phyloP scores from a whole-genome alignment of 176 grass and related monocot genomes.

The Ananas comosus region DNA sequence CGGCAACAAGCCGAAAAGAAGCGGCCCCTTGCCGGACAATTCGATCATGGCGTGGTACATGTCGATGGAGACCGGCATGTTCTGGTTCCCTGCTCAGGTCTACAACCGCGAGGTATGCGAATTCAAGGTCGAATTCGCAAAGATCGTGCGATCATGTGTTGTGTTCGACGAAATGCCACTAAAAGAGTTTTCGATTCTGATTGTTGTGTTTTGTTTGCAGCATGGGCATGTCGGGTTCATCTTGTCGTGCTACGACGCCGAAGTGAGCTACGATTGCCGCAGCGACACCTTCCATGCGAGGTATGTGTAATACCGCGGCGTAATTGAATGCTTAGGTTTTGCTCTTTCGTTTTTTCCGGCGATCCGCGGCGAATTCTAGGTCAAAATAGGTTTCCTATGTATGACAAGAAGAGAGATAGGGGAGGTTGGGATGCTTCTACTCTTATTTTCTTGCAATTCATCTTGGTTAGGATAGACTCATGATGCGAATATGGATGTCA shows the following conservation, averaged over 20 bases:
- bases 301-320: slow-evolving; percentile 12
- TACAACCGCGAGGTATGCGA: slow-evolving; percentile 91
- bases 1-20: slow-evolving; percentile 7
- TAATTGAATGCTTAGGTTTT: background rate
- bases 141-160: too few relatives aligned
- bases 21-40: slow-evolving; percentile 36
- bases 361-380: background rate
- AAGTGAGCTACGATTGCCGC: slow-evolving; percentile 63
- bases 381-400: too few relatives aligned
- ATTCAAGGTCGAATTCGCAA: too few relatives aligned
- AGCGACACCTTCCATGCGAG: slow-evolving; percentile 73
- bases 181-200: background rate
- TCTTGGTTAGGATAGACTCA: too few relatives aligned
- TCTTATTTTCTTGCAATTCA: too few relatives aligned
- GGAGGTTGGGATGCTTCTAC: too few relatives aligned
- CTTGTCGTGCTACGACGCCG: slow-evolving; percentile 83
- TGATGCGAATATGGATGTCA: too few relatives aligned
- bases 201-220: slow-evolving; percentile 28
- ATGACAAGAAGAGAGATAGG: too few relatives aligned
- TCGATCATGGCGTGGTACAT: slow-evolving; percentile 82
- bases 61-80: slow-evolving; percentile 65
- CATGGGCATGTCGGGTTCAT: slow-evolving; percentile 81
- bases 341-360: background rate
- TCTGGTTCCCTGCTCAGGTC: slow-evolving; percentile 93
- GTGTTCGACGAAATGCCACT: too few relatives aligned